Conservation (phyloP, 2,329 filamentous ascomycete species). For the Chaetomiaceae sp. region DNA sequence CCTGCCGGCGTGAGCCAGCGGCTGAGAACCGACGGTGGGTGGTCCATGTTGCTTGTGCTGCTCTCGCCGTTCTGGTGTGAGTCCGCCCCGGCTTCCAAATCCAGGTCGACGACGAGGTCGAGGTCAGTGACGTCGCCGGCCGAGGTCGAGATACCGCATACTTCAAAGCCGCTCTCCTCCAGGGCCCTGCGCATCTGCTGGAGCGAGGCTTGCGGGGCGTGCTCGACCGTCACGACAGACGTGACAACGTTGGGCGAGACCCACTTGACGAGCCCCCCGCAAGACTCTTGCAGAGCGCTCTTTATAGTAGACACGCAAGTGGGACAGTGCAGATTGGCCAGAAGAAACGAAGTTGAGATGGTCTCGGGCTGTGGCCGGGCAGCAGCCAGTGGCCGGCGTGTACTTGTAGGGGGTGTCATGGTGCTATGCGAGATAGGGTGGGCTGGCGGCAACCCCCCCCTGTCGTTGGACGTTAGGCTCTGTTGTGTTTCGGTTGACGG, state of each 20-base stretch:
- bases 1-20: constrained; percentile 27
- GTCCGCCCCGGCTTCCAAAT: constrained; percentile 18
- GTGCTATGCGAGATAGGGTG: constrained; percentile 7
- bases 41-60: constrained; percentile 8
- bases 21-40: constrained; percentile 12
- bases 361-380: constrained; percentile 15
- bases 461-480: too few relatives aligned
- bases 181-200: constrained; percentile 41
- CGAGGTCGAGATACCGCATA: constrained; percentile 42
- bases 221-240: constrained; percentile 59
- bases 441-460: not conserved
- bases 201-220: constrained; percentile 42
- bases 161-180: constrained; percentile 52
- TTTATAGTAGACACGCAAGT: constrained; percentile 65
- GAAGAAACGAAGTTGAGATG: constrained; percentile 54
- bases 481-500: constrained; percentile 3
- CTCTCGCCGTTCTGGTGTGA: constrained; percentile 18
- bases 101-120: constrained; percentile 21
- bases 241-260: constrained; percentile 67
- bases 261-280: constrained; percentile 43
- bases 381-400: constrained; percentile 8
- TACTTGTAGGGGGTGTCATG: constrained; percentile 21
- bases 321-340: constrained; percentile 72
- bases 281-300: constrained; percentile 46
- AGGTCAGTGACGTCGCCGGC: constrained; percentile 25